Evolutionary conservation across 208 protist genomes (phyloP).

Genomic region (Trypanosoma boissoni): DNA sequence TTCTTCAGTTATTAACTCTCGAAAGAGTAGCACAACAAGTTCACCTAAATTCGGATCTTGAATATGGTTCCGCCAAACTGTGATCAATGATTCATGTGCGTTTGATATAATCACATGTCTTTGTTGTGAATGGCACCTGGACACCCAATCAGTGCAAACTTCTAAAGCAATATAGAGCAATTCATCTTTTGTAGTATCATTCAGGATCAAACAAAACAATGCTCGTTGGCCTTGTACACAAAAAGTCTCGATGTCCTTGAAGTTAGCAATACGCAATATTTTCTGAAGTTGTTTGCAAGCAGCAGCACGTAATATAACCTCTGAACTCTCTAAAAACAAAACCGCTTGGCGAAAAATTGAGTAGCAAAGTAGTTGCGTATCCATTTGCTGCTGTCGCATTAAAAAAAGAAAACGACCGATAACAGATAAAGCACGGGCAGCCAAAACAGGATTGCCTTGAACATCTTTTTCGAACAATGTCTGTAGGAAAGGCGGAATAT

Average conservation of each 20-base stretch:
- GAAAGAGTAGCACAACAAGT: conserved; percentile 32
- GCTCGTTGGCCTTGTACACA: conserved; percentile 20
- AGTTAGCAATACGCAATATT: conserved; percentile 3
- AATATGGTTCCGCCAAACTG: conserved; percentile 54
- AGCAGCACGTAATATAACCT: conserved; percentile 15
- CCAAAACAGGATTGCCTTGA: conserved; percentile 23
- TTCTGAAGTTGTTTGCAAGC: conserved; percentile 38
- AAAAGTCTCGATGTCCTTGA: background rate
- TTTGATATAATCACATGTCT: conserved; percentile 21
- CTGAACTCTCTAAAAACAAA: conserved; percentile 12
- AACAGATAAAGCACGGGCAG: conserved; percentile 44
- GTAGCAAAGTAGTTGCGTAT: background rate
- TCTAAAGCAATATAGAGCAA: conserved; percentile 38
- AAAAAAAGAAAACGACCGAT: conserved; percentile 28
- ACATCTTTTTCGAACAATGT: conserved; percentile 33
- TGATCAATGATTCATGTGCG: conserved; percentile 30
- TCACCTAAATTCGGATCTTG: conserved; percentile 67
- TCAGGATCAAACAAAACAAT: conserved; percentile 24
- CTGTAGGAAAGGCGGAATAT: conserved; percentile 33
- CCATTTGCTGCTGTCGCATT: conserved; percentile 10
- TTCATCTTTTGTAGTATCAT: conserved; percentile 15
- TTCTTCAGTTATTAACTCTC: conserved; percentile 23
- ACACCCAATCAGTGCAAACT: conserved; percentile 24
- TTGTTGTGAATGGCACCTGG: background rate
- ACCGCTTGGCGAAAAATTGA: conserved; percentile 15